Evolutionary conservation across 139 green algal species (phyloP).

Genomic region (Tetraselmis striata): DNA sequence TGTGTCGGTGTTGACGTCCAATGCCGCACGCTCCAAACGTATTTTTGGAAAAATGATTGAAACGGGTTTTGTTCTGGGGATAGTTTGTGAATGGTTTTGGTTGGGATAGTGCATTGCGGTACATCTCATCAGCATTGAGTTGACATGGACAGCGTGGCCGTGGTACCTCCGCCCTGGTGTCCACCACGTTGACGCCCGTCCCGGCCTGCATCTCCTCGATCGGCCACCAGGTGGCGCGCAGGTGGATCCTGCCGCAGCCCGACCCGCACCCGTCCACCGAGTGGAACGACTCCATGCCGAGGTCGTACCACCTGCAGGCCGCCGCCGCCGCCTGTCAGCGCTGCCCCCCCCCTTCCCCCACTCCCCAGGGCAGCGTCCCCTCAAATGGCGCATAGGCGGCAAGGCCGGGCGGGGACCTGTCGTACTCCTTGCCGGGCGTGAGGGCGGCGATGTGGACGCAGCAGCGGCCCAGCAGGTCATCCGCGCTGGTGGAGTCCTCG

Average conservation of each 20-base stretch:
- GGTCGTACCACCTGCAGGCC: background rate
- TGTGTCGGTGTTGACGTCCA: too few species aligned
- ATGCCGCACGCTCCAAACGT: too few species aligned
- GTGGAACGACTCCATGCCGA: background rate
- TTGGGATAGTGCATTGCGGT: too few species aligned
- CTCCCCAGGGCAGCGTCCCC: background rate
- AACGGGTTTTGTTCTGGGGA: too few species aligned
- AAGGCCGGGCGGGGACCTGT: background rate
- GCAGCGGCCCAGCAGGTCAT: background rate
- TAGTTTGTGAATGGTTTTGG: too few species aligned
- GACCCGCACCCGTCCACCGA: background rate
- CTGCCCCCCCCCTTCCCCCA: background rate
- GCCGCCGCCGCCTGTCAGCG: background rate
- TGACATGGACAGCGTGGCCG: background rate
- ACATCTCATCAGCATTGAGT: too few species aligned
- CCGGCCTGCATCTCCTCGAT: background rate
- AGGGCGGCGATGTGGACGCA: background rate
- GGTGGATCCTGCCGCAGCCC: background rate
- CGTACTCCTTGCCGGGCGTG: background rate
- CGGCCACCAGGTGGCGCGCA: background rate
- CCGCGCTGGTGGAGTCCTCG: background rate
- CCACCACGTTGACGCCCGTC: background rate
- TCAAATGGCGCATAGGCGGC: background rate
- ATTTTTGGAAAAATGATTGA: too few species aligned
- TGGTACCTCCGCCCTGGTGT: background rate